Conservation (phyloP, 495 filamentous ascomycete species). For the Oidiodendron maius region DNA sequence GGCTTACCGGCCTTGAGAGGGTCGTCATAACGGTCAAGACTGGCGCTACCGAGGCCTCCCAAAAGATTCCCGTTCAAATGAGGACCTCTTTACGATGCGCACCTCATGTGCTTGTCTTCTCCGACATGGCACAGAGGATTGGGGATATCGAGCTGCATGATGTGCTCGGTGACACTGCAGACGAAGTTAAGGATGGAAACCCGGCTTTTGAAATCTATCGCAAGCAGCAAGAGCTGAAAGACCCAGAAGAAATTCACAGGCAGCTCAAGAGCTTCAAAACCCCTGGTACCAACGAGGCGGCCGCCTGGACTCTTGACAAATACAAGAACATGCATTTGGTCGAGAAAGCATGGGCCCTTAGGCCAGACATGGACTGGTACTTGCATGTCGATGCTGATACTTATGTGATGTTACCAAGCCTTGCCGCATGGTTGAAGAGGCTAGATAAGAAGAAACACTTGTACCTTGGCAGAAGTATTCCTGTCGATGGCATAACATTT, state of each 20-base stretch:
- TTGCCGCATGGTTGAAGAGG: conserved; percentile 46
- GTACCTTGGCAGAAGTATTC: conserved; percentile 54
- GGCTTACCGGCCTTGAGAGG: not conserved
- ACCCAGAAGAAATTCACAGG: not conserved
- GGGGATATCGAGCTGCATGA: conserved; percentile 43
- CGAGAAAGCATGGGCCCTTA: conserved; percentile 43
- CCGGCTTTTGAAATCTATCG: conserved; percentile 51
- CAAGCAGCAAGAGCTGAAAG: conserved; percentile 3
- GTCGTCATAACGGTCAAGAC: conserved; percentile 48
- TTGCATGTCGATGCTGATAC: conserved; percentile 65
- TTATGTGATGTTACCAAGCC: conserved; percentile 56
- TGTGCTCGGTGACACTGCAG: conserved; percentile 39
- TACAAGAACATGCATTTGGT: conserved; percentile 67
- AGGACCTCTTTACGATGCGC: conserved; percentile 43
- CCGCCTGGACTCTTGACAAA: conserved; percentile 61
- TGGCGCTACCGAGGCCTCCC: conserved; percentile 48
- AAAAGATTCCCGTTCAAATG: conserved; percentile 48
- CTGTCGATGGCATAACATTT: conserved; percentile 50
- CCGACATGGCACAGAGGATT: conserved; percentile 48
- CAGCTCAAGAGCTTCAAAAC: conserved; percentile 1
- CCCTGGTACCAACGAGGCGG: not conserved
- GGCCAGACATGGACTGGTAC: conserved; percentile 53
- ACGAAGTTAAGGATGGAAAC: conserved; percentile 28
- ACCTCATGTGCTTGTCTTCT: conserved; percentile 48
- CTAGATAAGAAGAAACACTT: conserved; percentile 40